Evolutionary conservation across 352 stramenopile species (phyloP).

Genomic region (Phytopythium ostracodes): DNA sequence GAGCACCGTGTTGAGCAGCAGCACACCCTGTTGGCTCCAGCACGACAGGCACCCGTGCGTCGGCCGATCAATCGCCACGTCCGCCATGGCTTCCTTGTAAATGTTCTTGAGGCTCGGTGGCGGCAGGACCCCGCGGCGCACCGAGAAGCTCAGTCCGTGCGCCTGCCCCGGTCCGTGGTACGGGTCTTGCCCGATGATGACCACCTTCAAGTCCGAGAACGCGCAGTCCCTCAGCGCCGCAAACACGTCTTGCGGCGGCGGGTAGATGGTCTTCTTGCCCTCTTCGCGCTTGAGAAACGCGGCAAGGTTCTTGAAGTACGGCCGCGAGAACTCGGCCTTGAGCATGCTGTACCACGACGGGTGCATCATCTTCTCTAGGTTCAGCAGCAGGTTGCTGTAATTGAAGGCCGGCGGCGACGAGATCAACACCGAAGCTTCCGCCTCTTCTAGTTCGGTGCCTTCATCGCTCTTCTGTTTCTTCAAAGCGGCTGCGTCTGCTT

Average conservation of each 20-base stretch:
- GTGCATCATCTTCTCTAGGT: slow-evolving; percentile 45
- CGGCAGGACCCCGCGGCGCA: slow-evolving; percentile 82
- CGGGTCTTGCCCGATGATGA: slow-evolving; percentile 93
- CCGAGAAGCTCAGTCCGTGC: slow-evolving; percentile 89
- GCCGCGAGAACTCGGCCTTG: slow-evolving; percentile 38
- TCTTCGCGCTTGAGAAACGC: slow-evolving; percentile 52
- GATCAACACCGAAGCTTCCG: no score
- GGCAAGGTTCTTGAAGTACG: slow-evolving; percentile 44
- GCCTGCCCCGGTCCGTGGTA: slow-evolving; percentile 87
- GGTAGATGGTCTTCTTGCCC: slow-evolving; percentile 83
- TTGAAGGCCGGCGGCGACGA: slow-evolving; percentile 21
- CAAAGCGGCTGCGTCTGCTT: not conserved
- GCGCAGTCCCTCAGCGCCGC: slow-evolving; percentile 86
- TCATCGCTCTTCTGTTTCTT: not conserved
- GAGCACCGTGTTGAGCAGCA: slow-evolving; percentile 98
- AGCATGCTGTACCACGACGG: slow-evolving; percentile 55
- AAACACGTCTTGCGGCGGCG: slow-evolving; percentile 84
- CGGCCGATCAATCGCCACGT: slow-evolving; percentile 74
- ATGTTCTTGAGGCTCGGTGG: slow-evolving; percentile 98
- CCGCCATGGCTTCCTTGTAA: slow-evolving; percentile 93
- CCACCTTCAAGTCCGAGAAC: slow-evolving; percentile 87
- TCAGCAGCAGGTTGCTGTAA: slow-evolving; percentile 23
- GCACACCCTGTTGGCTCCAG: slow-evolving; percentile 95
- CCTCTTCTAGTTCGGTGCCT: not conserved
- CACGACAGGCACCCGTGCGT: slow-evolving; percentile 89